phyloP scores from a whole-genome alignment of 1,284 basidiomycete species.

The Bondarzewia mesenterica region DNA sequence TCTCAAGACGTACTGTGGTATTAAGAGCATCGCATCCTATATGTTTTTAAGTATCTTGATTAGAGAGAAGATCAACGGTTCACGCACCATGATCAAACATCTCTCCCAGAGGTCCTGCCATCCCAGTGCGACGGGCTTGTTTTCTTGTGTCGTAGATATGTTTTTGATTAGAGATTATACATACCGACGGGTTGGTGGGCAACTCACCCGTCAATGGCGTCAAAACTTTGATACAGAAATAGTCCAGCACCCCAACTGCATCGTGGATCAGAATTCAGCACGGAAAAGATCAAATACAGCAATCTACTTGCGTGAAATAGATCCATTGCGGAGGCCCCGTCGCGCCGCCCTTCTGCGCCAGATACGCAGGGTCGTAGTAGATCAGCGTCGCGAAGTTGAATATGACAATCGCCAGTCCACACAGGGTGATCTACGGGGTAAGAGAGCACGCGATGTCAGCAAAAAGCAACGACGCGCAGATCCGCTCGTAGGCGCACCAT shows the following conservation, averaged over 20 bases:
- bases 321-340: slow-evolving; percentile 73
- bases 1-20: slow-evolving; percentile 66
- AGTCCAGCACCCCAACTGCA: slow-evolving; percentile 82
- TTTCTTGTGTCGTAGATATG: slow-evolving; percentile 46
- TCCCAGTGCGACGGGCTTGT: slow-evolving; percentile 90
- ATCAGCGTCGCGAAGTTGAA: slow-evolving; percentile 82
- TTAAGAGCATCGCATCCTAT: slow-evolving; percentile 87
- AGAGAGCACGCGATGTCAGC: neutral
- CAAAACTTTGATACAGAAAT: slow-evolving; percentile 89
- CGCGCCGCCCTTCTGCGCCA: slow-evolving; percentile 55
- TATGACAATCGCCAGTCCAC: slow-evolving; percentile 77
- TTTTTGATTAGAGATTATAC: neutral
- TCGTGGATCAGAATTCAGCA: neutral
- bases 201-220: slow-evolving; percentile 78
- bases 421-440: slow-evolving; percentile 65
- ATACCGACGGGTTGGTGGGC: neutral
- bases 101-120: slow-evolving; percentile 93
- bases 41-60: neutral
- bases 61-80: slow-evolving; percentile 1
- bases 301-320: slow-evolving; percentile 66
- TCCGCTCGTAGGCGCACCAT: slow-evolving; percentile 42
- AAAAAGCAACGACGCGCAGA: neutral
- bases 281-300: neutral
- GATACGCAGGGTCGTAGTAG: slow-evolving; percentile 74
- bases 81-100: slow-evolving; percentile 90